These are phyloP conservation scores for Mucor irregularis DNA, from an alignment of 371 early-diverging fungal species.

Conservation along the genomic window DNA sequence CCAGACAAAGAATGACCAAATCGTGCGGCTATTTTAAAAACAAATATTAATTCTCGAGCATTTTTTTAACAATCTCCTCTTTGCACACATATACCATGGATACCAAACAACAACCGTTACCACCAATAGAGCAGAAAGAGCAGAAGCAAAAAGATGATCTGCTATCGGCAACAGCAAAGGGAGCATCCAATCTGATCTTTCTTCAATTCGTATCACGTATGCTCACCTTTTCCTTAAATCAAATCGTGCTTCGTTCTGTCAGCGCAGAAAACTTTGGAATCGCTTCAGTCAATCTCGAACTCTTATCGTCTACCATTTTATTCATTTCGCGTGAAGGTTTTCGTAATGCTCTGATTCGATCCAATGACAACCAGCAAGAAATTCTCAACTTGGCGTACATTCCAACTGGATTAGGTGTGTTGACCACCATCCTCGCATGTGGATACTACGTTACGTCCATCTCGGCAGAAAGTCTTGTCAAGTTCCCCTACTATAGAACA, in stretches of 20 bases:
- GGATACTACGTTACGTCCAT: conserved; percentile 53
- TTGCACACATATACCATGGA: not conserved
- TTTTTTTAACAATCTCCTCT: not conserved
- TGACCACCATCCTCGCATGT: conserved; percentile 52
- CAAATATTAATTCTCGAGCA: too few relatives aligned
- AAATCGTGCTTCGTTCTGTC: conserved; percentile 70
- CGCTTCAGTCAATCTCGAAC: conserved; percentile 84
- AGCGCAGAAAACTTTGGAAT: conserved; percentile 78
- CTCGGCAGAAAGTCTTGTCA: conserved; percentile 23
- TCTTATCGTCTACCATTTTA: conserved; percentile 81
- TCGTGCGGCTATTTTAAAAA: too few relatives aligned
- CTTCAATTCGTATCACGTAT: conserved; percentile 80
- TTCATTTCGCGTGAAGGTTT: conserved; percentile 92
- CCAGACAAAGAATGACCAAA: too few relatives aligned
- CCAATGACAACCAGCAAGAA: conserved; percentile 52
- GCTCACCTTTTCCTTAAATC: conserved; percentile 80
- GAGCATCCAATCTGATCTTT: conserved; percentile 75
- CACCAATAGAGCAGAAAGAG: not conserved
- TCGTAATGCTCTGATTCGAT: conserved; percentile 76
- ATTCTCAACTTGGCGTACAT: conserved; percentile 79
- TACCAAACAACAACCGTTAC: too few relatives aligned
- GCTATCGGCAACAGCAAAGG: conserved; percentile 58
- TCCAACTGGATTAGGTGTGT: conserved; percentile 64
- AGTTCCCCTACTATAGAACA: conserved; percentile 45
- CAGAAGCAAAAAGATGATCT: conserved; percentile 13